Evolutionary conservation across 1,284 basidiomycete species (phyloP).

Genomic region (Pyrrhoderma noxium): DNA sequence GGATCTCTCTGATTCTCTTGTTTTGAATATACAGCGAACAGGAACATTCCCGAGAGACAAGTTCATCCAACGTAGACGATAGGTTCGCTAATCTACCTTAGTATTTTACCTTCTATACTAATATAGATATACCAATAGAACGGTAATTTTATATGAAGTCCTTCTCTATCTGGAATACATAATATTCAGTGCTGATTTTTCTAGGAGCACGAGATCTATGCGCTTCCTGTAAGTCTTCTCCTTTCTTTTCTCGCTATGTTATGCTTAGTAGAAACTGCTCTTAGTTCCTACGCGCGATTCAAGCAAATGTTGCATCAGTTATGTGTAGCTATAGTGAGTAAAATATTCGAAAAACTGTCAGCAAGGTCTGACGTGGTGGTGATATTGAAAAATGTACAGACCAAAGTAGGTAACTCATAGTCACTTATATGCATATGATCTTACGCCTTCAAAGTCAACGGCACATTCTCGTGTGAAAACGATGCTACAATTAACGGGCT

Average conservation of each 20-base stretch:
- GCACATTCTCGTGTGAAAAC: constrained; percentile 49
- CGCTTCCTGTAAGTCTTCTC: constrained; percentile 31
- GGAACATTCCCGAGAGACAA: constrained; percentile 31
- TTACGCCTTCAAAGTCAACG: constrained; percentile 30
- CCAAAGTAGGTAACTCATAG: constrained; percentile 10
- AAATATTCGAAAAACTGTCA: not conserved
- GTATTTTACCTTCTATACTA: not conserved
- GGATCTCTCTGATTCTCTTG: not conserved
- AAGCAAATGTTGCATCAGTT: constrained; percentile 59
- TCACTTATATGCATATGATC: not conserved
- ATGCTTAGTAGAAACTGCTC: constrained; percentile 15
- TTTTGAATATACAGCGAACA: constrained; percentile 28
- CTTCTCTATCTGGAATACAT: not conserved
- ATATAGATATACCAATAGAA: not conserved
- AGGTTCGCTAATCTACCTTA: constrained; percentile 19
- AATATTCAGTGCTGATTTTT: not conserved
- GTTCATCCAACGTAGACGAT: constrained; percentile 54
- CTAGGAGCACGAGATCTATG: constrained; percentile 45
- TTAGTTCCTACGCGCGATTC: constrained; percentile 37
- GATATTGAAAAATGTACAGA: no score
- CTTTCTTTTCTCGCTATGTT: constrained; percentile 8
- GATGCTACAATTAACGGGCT: constrained; percentile 45
- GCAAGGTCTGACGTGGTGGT: no score
- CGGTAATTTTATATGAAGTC: constrained; percentile 2
- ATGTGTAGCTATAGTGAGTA: constrained; percentile 68